These are phyloP conservation scores for Zychaea mexicana DNA, from an alignment of 371 early-diverging fungal genomes.

Conservation along the genomic window DNA sequence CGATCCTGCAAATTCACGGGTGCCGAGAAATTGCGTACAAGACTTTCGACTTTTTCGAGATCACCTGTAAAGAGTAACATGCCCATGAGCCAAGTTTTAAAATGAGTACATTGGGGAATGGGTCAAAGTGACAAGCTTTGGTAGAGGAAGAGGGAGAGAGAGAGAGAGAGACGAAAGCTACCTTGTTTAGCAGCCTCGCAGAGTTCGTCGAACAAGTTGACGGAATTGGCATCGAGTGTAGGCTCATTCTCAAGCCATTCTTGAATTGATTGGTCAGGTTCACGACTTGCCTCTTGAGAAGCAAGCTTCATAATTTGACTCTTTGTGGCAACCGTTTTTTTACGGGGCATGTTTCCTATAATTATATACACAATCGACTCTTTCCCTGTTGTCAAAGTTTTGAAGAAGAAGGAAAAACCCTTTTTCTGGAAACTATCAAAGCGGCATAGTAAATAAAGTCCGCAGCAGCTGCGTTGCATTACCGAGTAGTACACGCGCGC, in stretches of 20 bases:
- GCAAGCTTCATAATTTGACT: slow-evolving; percentile 22
- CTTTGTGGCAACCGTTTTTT: slow-evolving; percentile 15
- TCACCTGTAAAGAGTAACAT: slow-evolving; percentile 12
- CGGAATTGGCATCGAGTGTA: slow-evolving; percentile 12
- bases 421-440: too few species aligned
- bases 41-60: slow-evolving; percentile 35
- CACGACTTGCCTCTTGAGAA: slow-evolving; percentile 7
- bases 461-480: too few species aligned
- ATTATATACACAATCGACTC: too few species aligned
- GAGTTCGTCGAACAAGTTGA: slow-evolving; percentile 36
- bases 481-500: too few species aligned
- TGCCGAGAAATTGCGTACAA: slow-evolving; percentile 39
- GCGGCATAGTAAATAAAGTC: too few species aligned
- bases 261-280: background rate
- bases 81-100: too few species aligned
- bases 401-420: too few species aligned
- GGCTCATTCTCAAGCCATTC: slow-evolving; percentile 16
- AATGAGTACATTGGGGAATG: too few species aligned
- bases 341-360: background rate
- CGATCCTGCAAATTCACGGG: slow-evolving; percentile 39
- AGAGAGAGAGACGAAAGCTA: background rate
- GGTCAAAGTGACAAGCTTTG: too few species aligned
- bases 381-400: background rate
- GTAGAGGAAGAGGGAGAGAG: too few species aligned
- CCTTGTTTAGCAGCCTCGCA: slow-evolving; percentile 40